These are phyloP conservation scores for Trifolium dubium DNA, from an alignment of 306 rosid species.

Conservation along the genomic window DNA sequence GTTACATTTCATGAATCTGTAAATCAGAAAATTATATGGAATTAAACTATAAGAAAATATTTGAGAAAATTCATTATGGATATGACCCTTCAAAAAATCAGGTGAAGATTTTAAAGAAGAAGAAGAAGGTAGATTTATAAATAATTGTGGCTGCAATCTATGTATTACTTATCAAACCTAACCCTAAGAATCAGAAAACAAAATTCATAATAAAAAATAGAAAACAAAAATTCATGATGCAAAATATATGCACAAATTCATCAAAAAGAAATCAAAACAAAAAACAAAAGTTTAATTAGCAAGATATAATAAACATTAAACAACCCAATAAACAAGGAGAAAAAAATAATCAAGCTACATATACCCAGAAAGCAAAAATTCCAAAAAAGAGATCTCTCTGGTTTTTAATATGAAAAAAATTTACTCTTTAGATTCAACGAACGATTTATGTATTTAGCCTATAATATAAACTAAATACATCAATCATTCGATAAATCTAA, in stretches of 20 bases:
- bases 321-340: conserved; percentile 14
- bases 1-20: background rate
- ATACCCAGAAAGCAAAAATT: conserved; percentile 13
- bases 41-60: background rate
- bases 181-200: conserved; percentile 35
- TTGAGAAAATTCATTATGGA: conserved; percentile 5
- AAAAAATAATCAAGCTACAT: background rate
- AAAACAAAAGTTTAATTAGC: background rate
- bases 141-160: background rate
- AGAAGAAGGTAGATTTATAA: conserved; percentile 3
- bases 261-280: conserved; percentile 11
- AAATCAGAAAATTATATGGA: background rate
- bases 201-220: background rate
- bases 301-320: conserved; percentile 35
- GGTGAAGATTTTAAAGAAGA: conserved; percentile 5
- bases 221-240: background rate
- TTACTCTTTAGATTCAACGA: no score
- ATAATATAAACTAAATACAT: no score
- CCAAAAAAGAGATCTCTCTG: background rate
- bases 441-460: no score
- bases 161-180: background rate
- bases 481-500: no score
- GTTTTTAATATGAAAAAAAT: no score
- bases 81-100: conserved; percentile 1
- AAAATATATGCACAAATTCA: conserved; percentile 10